Evolutionary conservation across 75 land plant species (phyloP), one percentile per base, ranked within the genome.

Genomic region (Picea sitchensis): DNA sequence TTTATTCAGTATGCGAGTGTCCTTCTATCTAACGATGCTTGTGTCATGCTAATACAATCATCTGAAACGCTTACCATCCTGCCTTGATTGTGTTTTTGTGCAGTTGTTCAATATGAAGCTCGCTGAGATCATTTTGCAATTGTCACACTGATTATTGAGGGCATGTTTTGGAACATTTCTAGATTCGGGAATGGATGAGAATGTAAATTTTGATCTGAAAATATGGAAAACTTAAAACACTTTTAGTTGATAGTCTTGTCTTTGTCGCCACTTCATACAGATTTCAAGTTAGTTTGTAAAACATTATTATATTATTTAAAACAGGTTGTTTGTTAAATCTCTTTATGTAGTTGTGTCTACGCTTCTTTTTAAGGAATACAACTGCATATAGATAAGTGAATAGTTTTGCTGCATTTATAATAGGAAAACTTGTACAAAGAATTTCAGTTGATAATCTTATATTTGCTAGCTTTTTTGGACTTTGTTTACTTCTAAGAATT

Each of bases 101-200:
- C 71, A 67, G 71, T 67, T 67, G 71, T 67, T 67, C 71, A 67
- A 34, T 67, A 67, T 67, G 71, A 67, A 67, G 71, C 71, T 67
- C 44, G 71, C 41, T 67, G n/a, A 67, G 36, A 6, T 67, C 20
- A 67, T 67, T 67, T 38, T 38, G 17, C 3, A 15, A 51, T 51
- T 8, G 1, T 9, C 36, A 0, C 15, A 31, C 36, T 14, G 36
- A 15, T 23, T 17, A 15, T 31, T 32, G 31, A 14, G 17, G 38
- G 69, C 41, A 36, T 67, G 44, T 9, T 67, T 17, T 17, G 44
- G 71, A 67, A 15, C 69, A 30, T 34, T 34, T 67, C 7, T 67
- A 38, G 63, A 67, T 67, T 18, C 18, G 23, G 5, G 71, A 5
- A 64, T 64, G 31, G 31, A 64, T 65, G 36, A 15, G 31, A 65